Evolutionary conservation across 2,329 filamentous ascomycete species (phyloP), one percentile per base, ranked within the genome.

Genomic region (Emmonsiellopsis sp.): DNA sequence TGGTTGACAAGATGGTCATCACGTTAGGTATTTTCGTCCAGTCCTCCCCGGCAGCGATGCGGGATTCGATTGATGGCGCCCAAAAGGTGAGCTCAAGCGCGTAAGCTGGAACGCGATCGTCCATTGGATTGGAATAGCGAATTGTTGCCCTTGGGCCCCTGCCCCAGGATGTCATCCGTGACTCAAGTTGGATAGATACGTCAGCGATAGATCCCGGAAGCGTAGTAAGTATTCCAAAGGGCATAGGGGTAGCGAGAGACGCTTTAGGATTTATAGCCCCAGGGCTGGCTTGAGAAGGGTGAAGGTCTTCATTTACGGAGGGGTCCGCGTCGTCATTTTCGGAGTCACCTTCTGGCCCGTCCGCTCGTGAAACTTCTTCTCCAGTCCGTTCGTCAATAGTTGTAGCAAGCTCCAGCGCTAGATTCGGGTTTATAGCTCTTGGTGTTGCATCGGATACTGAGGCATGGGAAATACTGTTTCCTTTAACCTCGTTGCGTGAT

Each of bases 21-120:
- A 84, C 74, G 10, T 81, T 78, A 2, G 77, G 68, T 1, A 81
- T 61, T 13, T 68, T 69, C 8, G 72, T 76, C 73, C 76, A 83
- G 53, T 78, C 76, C 63, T 79, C 81, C 50, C 78, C 78, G 37
- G 74, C 74, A 21, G 80, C 77, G 47, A 75, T 77, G 48, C 74
- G 74, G 6, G 79, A 75, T 54, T 88, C 85, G 54, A 85, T 84
- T 9, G 80, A 81, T 0, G 83, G 78, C 53, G 81, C 83, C 78
- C 86, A 89, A 33, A 93, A 81, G 36, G 88, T 76, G 39, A 96
- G 74, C 62, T 87, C 85, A 60, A 95, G 82, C 0, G 88, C 89
- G 57, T 85, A 84, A 64, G 92, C 92, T 1, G 91, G 88, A 37
- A 97, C 82, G 13, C 84, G 84, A 2, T 76, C 78, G 59, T 96